Evolutionary conservation across 108 stramenopile genomes (phyloP).

Genomic region (Nitzschia inconspicua): DNA sequence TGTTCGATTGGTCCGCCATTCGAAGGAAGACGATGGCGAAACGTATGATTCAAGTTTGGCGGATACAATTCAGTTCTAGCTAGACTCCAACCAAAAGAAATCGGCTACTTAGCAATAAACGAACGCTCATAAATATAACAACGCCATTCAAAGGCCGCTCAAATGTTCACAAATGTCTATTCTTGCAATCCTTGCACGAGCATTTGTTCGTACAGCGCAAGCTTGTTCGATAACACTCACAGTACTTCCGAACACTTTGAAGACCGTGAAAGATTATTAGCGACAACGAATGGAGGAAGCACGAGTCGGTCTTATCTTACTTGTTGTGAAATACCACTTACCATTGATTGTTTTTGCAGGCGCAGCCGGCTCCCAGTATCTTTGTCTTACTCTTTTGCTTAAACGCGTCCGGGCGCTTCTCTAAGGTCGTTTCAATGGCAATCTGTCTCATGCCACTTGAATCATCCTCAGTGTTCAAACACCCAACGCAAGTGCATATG

Average conservation of each 20-base stretch:
- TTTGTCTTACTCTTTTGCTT: slow-evolving; percentile 27
- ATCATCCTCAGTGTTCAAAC: slow-evolving; percentile 39
- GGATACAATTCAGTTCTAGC: too few relatives aligned
- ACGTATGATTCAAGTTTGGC: too few relatives aligned
- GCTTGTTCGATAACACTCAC: slow-evolving; percentile 83
- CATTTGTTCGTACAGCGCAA: slow-evolving; percentile 50
- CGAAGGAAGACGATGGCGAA: too few relatives aligned
- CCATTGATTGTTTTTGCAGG: slow-evolving; percentile 76
- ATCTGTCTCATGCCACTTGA: slow-evolving; percentile 25
- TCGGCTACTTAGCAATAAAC: too few relatives aligned
- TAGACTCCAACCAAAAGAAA: too few relatives aligned
- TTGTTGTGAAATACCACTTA: background rate
- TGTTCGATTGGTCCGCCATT: too few relatives aligned
- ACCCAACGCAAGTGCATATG: slow-evolving; percentile 50
- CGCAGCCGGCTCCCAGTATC: slow-evolving; percentile 71
- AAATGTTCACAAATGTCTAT: too few relatives aligned
- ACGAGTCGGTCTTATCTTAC: background rate
- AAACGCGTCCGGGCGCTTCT: slow-evolving; percentile 60
- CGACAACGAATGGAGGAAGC: background rate
- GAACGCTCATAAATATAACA: too few relatives aligned
- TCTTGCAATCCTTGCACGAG: slow-evolving; percentile 45
- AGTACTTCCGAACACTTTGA: slow-evolving; percentile 77
- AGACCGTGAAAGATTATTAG: too few relatives aligned
- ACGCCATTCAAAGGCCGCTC: too few relatives aligned
- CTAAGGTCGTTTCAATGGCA: slow-evolving; percentile 38